phyloP scores from a whole-genome alignment of 2,329 filamentous ascomycete genomes.

The Chrysosporium keratinophilum region DNA sequence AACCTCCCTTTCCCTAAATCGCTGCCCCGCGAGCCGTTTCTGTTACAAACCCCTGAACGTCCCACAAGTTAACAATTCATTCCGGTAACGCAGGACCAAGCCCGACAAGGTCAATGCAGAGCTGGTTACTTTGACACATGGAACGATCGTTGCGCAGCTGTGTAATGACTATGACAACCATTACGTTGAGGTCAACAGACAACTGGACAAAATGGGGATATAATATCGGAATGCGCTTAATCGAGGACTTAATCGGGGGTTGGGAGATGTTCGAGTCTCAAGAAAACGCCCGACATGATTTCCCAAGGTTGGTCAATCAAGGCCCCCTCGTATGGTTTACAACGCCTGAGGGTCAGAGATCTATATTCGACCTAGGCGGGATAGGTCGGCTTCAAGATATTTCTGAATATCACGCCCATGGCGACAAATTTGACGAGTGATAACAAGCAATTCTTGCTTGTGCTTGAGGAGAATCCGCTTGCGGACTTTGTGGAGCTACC shows the following conservation, averaged over 20 bases:
- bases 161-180: constrained; percentile 94
- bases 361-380: background rate
- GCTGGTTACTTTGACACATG: constrained; percentile 92
- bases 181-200: constrained; percentile 92
- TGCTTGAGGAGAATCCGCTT: constrained; percentile 94
- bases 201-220: constrained; percentile 99
- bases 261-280: constrained; percentile 80
- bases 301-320: constrained; percentile 56
- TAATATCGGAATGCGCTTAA: constrained; percentile 89
- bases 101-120: constrained; percentile 98
- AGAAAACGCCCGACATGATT: constrained; percentile 94
- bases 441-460: constrained; percentile 88
- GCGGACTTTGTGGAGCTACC: constrained; percentile 96
- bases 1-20: background rate
- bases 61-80: background rate
- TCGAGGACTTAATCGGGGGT: constrained; percentile 96
- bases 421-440: constrained; percentile 94
- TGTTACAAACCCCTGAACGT: background rate
- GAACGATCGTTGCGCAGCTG: constrained; percentile 90
- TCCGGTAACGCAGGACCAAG: constrained; percentile 54
- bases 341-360: background rate
- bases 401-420: constrained; percentile 88
- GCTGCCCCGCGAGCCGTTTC: background rate
- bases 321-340: background rate
- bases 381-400: constrained; percentile 96